These are phyloP conservation scores for Trichoderma breve DNA, from an alignment of 2,329 filamentous ascomycete species.

Conservation along the genomic window DNA sequence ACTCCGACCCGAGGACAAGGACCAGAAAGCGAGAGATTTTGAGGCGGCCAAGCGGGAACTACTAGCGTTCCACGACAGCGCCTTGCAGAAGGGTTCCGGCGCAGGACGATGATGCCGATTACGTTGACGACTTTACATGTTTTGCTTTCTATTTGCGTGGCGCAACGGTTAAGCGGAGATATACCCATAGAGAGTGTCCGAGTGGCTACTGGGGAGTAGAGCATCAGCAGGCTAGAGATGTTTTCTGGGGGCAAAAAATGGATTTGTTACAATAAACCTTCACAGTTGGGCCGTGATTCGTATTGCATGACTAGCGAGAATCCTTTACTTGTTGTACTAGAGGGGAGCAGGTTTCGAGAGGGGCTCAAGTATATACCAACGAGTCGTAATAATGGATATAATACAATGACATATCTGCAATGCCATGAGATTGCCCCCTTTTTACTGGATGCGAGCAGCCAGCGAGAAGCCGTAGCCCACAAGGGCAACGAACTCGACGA, in stretches of 20 bases:
- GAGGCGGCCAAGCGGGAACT: conserved; percentile 49
- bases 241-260: neutral
- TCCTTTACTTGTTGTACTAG: neutral
- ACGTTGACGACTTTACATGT: neutral
- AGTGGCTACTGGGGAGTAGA: conserved; percentile 1
- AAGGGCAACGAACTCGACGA: conserved; percentile 66
- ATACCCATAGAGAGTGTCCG: conserved; percentile 14
- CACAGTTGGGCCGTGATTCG: neutral
- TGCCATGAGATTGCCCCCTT: conserved; percentile 14
- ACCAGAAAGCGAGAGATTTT: conserved; percentile 40
- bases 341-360: neutral
- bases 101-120: neutral
- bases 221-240: conserved; percentile 12
- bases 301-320: conserved; percentile 3
- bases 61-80: conserved; percentile 36
- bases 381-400: neutral
- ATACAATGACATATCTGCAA: neutral
- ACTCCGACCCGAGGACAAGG: conserved; percentile 31
- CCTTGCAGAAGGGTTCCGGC: conserved; percentile 17
- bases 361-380: neutral
- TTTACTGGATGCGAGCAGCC: conserved; percentile 56
- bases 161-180: neutral
- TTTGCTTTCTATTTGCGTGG: conserved; percentile 1
- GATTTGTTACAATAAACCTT: neutral
- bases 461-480: conserved; percentile 77